Evolutionary conservation across 2,329 filamentous ascomycete species (phyloP), one percentile per base, ranked within the genome.

Genomic region (Sordariomycetes sp.): DNA sequence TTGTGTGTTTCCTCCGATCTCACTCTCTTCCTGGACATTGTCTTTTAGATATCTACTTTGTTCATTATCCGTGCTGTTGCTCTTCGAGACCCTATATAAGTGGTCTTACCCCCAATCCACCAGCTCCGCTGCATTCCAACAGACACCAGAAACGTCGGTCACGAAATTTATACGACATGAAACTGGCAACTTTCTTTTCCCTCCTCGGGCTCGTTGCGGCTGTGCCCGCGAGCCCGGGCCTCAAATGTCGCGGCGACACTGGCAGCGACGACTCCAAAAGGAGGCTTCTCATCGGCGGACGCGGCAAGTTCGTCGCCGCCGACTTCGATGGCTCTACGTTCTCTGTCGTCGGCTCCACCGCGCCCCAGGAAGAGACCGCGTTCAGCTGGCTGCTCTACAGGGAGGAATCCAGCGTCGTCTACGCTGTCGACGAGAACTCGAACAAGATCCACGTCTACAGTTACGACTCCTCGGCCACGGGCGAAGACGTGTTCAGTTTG

Each of bases 371-470:
- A 73, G 43, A 66, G 68, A 37, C 63, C 64, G 2, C 61, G 65
- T 8, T 77, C 24, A 78, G 74, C 60, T 81, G 78, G 78, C 66
- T 80, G 66, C 66, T 71, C 46, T 73, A 72, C 65, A 22, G 18
- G 14, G 70, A 69, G 54, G 60, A 67, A 20, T 71, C 72, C 28
- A 69, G 72, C 63, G 63, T 67, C 4, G 60, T 81, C 51, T 80
- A 78, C 60, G 74, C 74, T 52, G 74, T 77, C 22, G 71, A 81
- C 61, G 79, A 81, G 70, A 73, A 72, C 62, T 68, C 70, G 62
- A 65, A 67, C 55, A 63, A 66, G 52, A 66, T 74, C n/a, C 70
- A 71, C 59, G 64, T 73, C 18, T 76, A 22, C 8, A 50, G 12
- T 12, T 24, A 32, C 28, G 28, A 32, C 28, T 8, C 20, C 20